Evolutionary conservation across 2,329 filamentous ascomycete species (phyloP), one percentile per base, ranked within the genome.

Genomic region (Colletotrichum musicola): DNA sequence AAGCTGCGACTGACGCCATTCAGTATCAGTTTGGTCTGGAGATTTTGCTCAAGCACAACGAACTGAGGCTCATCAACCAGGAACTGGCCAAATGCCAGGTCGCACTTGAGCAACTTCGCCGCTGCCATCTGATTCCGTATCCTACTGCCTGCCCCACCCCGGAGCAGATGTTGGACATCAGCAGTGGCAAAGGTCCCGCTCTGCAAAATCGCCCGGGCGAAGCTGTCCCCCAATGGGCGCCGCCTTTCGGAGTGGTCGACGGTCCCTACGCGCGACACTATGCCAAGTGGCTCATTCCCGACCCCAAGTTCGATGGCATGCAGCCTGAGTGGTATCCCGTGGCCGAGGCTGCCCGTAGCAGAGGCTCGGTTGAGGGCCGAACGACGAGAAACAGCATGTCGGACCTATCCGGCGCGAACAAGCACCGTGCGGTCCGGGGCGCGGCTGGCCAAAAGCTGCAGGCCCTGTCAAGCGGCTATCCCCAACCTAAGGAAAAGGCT

Each of bases 231-330:
- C 85, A 89, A 75, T 94, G 93, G 85, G 93, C 95, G 44, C 89
- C 96, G 51, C 93, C 96, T 3, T 97, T 95, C 84, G 95, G 95
- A 73, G 93, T 98, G 64, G 90, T 90, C 16, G 93, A 98, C 75
- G 96, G 96, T 12, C 95, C 96, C 2, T 98, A 98, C 81, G 91
- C 94, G 69, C 91, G 94, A 73, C 96, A 98, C 82, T 98, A 98
- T 81, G 91, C 94, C 77, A 94, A 93, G 84, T 99, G 96, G 96
- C 89, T 99, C 73, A 90, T 98, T 68, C 93, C 93, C 59, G 94
- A 98, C 80, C 88, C 92, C 65, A 89, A 89, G 56, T 98, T 98
- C 79, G 95, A 98, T 78, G 92, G 92, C 66, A 77, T 86, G 46
- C 81, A 85, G 68, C 82, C 83, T 51, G 83, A 86, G 72, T 79